A percentile compares a stretch with the other conserved stretches of the same genome.
phyloP scores from a whole-genome alignment of 768 basidiomycete genomes.

The Lanmaoa rubissima region DNA sequence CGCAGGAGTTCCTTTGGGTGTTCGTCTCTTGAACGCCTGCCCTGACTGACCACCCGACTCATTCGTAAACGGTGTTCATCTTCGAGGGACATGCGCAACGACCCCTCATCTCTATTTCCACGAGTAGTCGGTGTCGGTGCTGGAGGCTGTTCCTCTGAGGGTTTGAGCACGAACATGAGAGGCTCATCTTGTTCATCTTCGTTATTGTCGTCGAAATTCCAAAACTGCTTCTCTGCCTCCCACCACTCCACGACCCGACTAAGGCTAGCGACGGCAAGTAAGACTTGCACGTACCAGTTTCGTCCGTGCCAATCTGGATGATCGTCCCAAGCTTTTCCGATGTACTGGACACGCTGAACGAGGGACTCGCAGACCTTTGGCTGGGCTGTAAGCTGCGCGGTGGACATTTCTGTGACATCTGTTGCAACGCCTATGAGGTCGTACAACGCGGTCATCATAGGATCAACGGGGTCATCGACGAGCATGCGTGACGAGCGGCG shows the following conservation, averaged over 20 bases:
- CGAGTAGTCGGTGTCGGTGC: slow-evolving; percentile 40
- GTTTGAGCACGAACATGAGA: slow-evolving; percentile 90
- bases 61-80: slow-evolving; percentile 43
- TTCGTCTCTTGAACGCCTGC: slow-evolving; percentile 58
- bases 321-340: slow-evolving; percentile 96
- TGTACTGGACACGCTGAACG: slow-evolving; percentile 86
- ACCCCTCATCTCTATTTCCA: slow-evolving; percentile 35
- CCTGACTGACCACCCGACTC: slow-evolving; percentile 48
- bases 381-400: slow-evolving; percentile 79
- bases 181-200: slow-evolving; percentile 90
- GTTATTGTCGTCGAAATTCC: slow-evolving; percentile 95
- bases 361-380: slow-evolving; percentile 83
- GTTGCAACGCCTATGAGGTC: slow-evolving; percentile 92
- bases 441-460: slow-evolving; percentile 87
- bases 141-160: slow-evolving; percentile 58
- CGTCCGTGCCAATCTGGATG: slow-evolving; percentile 98
- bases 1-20: slow-evolving; percentile 47
- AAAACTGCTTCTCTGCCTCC: slow-evolving; percentile 99
- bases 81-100: slow-evolving; percentile 35
- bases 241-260: slow-evolving; percentile 99
- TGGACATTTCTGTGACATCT: slow-evolving; percentile 88
- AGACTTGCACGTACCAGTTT: slow-evolving; percentile 96
- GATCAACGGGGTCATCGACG: slow-evolving; percentile 82
- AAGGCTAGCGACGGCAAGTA: slow-evolving; percentile 93
- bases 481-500: slow-evolving; percentile 81